These are phyloP conservation scores for Entomortierella lignicola DNA, from an alignment of 192 early-diverging fungal genomes.

Conservation along the genomic window DNA sequence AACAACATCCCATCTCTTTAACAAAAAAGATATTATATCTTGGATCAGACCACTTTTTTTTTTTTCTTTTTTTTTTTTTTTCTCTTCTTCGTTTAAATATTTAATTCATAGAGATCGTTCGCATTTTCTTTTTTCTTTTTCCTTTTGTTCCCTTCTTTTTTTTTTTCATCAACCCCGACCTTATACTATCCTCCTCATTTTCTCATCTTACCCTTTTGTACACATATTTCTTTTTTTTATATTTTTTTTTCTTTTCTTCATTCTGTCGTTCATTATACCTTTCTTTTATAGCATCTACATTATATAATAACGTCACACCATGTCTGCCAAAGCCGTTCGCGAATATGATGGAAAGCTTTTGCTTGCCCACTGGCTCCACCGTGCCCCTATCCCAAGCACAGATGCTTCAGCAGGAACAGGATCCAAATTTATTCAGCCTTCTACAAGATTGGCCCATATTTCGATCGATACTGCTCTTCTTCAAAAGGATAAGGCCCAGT, in stretches of 20 bases:
- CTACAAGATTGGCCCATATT: conserved; percentile 83
- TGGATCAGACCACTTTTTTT: conserved; percentile 15
- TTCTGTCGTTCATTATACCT: not conserved
- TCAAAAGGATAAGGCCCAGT: conserved; percentile 53
- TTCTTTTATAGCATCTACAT: not conserved
- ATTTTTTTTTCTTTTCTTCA: not conserved
- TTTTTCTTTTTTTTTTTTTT: conserved; percentile 9
- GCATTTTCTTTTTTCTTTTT: not conserved
- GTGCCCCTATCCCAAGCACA: conserved; percentile 53
- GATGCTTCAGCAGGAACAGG: conserved; percentile 61
- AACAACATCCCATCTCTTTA: not conserved
- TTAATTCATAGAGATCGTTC: not conserved
- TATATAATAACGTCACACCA: conserved; percentile 28
- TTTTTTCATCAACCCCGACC: not conserved
- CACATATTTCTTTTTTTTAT: not conserved
- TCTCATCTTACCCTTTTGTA: not conserved
- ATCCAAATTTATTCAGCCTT: conserved; percentile 77
- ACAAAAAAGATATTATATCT: not conserved
- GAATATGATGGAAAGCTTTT: conserved; percentile 99
- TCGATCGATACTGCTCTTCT: conserved; percentile 74
- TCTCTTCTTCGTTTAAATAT: conserved; percentile 17
- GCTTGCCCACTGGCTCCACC: conserved; percentile 88
- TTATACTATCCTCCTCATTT: conserved; percentile 1
- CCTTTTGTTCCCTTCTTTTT: not conserved
- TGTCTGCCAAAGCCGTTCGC: conserved; percentile 93